Evolutionary conservation across 257 asterid species (phyloP), one percentile per base, ranked within the genome.

Genomic region (Parsonsia alboflavescens): DNA sequence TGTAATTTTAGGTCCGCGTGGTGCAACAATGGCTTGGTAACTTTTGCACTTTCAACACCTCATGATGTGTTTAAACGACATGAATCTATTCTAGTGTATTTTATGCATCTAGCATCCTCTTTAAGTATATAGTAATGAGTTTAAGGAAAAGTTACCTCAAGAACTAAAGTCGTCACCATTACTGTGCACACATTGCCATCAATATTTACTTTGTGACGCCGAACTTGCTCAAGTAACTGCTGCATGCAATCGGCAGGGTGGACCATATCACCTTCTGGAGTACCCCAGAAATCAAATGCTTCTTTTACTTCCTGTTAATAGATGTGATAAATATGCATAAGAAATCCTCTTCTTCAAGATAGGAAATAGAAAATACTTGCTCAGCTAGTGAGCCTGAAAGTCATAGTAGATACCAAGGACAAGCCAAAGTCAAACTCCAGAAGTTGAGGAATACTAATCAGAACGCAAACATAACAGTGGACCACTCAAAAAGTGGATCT

Each of bases 101-200:
- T 5, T 6, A 36, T 16, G n/a, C n/a, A 61, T 28, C 44, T 28
- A 28, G 64, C 33, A 30, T 61, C 67, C 9, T 17, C 57, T 73
- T 10, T 17, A 45, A 44, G 39, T 66, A 58, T 19, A 49, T 16
- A 73, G 4, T 26, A 10, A 53, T 44, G 28, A 72, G 49, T 48
- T 33, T 53, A 70, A 49, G 75, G 26, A 53, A 64, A 28, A 42
- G 24, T 53, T 88, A 95, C 98, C 98, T 95, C 99, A 46, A 95
- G 93, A 68, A 90, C 97, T 84, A 95, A 85, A 81, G 89, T 80
- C 9, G 99, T 95, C 64, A 95, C 98, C 96, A 95, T 89, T 42
- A 88, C 99, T 21, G 99, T 89, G 89, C 96, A 88, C 67, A 95
- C 96, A 72, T 92, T 95, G 84, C 99, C 98, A 84, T 95, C 99